Evolutionary conservation across 352 stramenopile species (phyloP), one percentile per base, ranked within the genome.

Genomic region (Pythium folliculosum): DNA sequence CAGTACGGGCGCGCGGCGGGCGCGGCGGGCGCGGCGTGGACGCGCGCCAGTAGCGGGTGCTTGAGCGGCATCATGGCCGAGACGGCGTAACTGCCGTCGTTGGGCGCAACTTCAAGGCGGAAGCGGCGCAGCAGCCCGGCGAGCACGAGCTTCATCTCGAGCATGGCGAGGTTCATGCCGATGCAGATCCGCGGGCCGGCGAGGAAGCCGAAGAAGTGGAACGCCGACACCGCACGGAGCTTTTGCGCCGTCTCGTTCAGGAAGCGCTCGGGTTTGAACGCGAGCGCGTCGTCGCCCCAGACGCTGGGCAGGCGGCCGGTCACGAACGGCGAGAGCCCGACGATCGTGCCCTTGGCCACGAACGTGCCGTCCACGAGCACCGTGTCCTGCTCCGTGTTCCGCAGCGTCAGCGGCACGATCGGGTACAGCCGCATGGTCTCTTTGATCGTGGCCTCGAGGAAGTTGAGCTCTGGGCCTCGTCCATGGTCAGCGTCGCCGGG

Each of bases 81-180:
- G 47, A 64, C 40, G 3, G 17, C 13, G 63, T 60, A 64, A 17
- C 30, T 32, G 32, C 63, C 63, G 48, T 70, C 63, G 54, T 70
- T 70, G 13, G 63, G 44, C 30, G 65, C 65, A 23, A 67, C 58
- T 35, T 30, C 64, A 8, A 65, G 53, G 40, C 40, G 44, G 63
- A 82, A 89, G 38, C 74, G 63, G n/a, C 63, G 54, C 10, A 89
- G 60, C 25, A 89, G 38, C 25, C 50, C 51, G 10, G 71, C 54
- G 3, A 82, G 27, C 23, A 77, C 32, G 13, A 83, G 51, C 56
- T 84, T 81, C 14, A 84, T 70, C 58, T 88, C 68, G 14, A 86
- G 67, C 50, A 85, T 51, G 0, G 80, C 80, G 0, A 89, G 57
- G 27, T 69, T 60, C 57, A 68, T 77, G 38, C 78, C 80, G 12